These are phyloP conservation scores for Xylaria sp. DNA, from an alignment of 2,329 filamentous ascomycete genomes.

Conservation along the genomic window DNA sequence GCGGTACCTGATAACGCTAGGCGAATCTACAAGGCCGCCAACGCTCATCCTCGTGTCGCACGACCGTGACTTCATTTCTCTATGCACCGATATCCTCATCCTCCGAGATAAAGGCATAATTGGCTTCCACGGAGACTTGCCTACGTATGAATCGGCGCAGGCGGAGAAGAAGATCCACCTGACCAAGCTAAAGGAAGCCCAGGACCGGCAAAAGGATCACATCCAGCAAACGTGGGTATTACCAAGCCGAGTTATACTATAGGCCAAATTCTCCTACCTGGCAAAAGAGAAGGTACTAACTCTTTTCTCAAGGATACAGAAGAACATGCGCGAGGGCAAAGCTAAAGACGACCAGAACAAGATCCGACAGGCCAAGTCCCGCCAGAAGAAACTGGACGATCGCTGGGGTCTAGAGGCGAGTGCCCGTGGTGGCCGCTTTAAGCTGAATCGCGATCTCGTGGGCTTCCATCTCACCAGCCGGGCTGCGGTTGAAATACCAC, in stretches of 20 bases:
- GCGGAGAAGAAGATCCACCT: constrained; percentile 75
- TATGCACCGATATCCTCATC: constrained; percentile 81
- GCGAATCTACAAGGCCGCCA: constrained; percentile 63
- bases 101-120: constrained; percentile 77
- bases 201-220: constrained; percentile 83
- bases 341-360: constrained; percentile 86
- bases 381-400: constrained; percentile 87
- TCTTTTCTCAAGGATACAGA: constrained; percentile 62
- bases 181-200: constrained; percentile 80
- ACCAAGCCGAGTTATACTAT: too few relatives aligned
- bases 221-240: constrained; percentile 72
- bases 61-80: constrained; percentile 82
- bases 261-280: background rate
- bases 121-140: constrained; percentile 80
- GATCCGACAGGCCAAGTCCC: constrained; percentile 83
- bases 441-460: constrained; percentile 77
- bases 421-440: constrained; percentile 79
- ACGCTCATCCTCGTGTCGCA: constrained; percentile 86
- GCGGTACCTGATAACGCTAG: constrained; percentile 71
- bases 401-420: constrained; percentile 81
- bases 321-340: constrained; percentile 79
- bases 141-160: constrained; percentile 75
- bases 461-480: constrained; percentile 71
- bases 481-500: constrained; percentile 77
- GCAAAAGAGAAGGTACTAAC: constrained; percentile 1